Evolutionary conservation across 1,284 basidiomycete genomes (phyloP).

Genomic region (Cutaneotrichosporon mucoides): DNA sequence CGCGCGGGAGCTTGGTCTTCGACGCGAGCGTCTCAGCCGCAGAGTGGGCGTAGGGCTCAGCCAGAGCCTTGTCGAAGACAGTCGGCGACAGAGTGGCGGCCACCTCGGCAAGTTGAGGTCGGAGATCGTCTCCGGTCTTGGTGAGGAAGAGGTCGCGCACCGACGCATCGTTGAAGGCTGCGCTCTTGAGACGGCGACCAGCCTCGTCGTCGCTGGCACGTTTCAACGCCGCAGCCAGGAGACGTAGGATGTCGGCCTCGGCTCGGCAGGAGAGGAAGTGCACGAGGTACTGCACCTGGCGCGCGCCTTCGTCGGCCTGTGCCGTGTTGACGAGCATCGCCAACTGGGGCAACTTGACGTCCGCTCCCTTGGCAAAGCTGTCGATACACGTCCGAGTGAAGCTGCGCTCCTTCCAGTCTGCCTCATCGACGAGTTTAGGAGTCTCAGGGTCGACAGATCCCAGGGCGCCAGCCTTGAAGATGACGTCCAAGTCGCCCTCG

Average conservation of each 20-base stretch:
- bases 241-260: background rate
- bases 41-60: conserved; percentile 25
- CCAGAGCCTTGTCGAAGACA: conserved; percentile 22
- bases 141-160: conserved; percentile 18
- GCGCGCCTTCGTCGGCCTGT: conserved; percentile 10
- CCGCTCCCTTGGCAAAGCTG: conserved; percentile 1
- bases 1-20: conserved; percentile 17
- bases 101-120: background rate
- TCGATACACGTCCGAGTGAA: conserved; percentile 13
- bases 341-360: background rate
- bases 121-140: conserved; percentile 5
- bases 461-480: conserved; percentile 8
- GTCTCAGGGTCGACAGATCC: conserved; percentile 11
- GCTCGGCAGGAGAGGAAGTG: conserved; percentile 13
- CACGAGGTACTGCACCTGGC: conserved; percentile 22
- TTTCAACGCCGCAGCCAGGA: background rate
- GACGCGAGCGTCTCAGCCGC: conserved; percentile 16
- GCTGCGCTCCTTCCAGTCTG: conserved; percentile 10
- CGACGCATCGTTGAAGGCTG: conserved; percentile 19
- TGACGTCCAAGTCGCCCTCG: conserved; percentile 59
- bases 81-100: background rate
- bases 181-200: conserved; percentile 9
- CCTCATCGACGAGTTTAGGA: conserved; percentile 17
- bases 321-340: conserved; percentile 8
- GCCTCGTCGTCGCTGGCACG: background rate